Evolutionary conservation across 2,329 filamentous ascomycete genomes (phyloP).

Genomic region (Botrytis squamosa): DNA sequence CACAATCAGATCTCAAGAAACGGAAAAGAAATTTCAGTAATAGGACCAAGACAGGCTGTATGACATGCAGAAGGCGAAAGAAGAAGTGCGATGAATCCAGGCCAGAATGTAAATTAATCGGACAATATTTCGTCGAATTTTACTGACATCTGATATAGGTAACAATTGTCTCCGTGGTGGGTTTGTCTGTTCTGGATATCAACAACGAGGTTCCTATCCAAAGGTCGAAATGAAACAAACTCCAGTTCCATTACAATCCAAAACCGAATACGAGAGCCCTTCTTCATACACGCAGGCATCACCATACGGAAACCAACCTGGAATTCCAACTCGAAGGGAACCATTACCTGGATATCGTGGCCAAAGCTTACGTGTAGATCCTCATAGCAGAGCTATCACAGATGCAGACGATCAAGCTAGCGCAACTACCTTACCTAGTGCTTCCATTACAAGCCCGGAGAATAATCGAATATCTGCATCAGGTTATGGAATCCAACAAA

Average conservation of each 20-base stretch:
- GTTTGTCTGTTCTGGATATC: constrained; percentile 90
- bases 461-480: constrained; percentile 58
- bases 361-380: constrained; percentile 61
- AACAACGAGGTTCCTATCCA: constrained; percentile 72
- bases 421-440: constrained; percentile 59
- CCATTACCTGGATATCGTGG: constrained; percentile 59
- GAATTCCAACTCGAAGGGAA: constrained; percentile 48
- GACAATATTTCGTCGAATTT: constrained; percentile 1
- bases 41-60: constrained; percentile 90
- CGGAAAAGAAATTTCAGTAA: constrained; percentile 86
- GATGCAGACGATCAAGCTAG: constrained; percentile 59
- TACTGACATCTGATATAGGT: constrained; percentile 48
- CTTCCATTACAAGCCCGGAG: constrained; percentile 52
- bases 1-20: constrained; percentile 65
- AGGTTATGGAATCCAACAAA: constrained; percentile 47
- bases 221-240: constrained; percentile 70
- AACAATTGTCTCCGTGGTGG: constrained; percentile 88
- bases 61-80: constrained; percentile 88
- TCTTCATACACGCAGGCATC: constrained; percentile 58
- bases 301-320: constrained; percentile 47
- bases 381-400: constrained; percentile 53
- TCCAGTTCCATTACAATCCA: constrained; percentile 77
- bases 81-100: constrained; percentile 98
- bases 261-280: constrained; percentile 56
- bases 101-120: constrained; percentile 75